phyloP scores from a whole-genome alignment of 2,329 filamentous ascomycete genomes.

The Trichoderma guizhouense region DNA sequence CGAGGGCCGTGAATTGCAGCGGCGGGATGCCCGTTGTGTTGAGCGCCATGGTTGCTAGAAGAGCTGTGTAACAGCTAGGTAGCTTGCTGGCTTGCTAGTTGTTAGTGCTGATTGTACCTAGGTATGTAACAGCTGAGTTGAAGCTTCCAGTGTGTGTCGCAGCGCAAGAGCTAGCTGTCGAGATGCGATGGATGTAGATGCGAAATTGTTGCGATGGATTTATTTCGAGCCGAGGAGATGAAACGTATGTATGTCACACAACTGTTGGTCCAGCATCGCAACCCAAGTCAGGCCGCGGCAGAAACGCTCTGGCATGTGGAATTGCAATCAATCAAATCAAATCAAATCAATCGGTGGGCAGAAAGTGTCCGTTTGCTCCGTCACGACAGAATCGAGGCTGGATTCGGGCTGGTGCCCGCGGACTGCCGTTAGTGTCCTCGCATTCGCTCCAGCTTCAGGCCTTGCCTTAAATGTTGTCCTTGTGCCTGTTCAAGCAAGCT shows the following conservation, averaged over 20 bases:
- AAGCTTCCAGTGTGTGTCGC: neutral
- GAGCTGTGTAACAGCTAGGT: neutral
- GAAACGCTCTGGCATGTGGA: neutral
- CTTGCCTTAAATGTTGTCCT: neutral
- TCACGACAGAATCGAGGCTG: neutral
- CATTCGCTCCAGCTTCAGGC: neutral
- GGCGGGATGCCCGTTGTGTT: conserved; percentile 38
- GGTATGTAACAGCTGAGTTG: neutral
- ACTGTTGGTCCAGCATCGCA: neutral
- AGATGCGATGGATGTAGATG: neutral
- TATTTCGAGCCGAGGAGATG: neutral
- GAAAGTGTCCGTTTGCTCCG: neutral
- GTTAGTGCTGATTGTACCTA: neutral
- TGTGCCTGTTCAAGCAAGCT: neutral
- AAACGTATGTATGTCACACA: neutral
- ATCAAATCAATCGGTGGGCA: neutral
- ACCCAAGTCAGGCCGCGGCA: neutral
- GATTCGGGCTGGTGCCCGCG: neutral
- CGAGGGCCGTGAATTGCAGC: conserved; percentile 61
- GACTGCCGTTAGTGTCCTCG: neutral
- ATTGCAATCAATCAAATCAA: neutral
- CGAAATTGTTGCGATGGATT: neutral
- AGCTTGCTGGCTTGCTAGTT: neutral
- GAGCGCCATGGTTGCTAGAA: conserved; percentile 37
- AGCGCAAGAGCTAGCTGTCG: neutral